Percentiles rank a stretch among this genome's conserved stretches.
Evolutionary conservation across 129 eudicot species (phyloP).

Genomic region (Kitagawia praeruptora): DNA sequence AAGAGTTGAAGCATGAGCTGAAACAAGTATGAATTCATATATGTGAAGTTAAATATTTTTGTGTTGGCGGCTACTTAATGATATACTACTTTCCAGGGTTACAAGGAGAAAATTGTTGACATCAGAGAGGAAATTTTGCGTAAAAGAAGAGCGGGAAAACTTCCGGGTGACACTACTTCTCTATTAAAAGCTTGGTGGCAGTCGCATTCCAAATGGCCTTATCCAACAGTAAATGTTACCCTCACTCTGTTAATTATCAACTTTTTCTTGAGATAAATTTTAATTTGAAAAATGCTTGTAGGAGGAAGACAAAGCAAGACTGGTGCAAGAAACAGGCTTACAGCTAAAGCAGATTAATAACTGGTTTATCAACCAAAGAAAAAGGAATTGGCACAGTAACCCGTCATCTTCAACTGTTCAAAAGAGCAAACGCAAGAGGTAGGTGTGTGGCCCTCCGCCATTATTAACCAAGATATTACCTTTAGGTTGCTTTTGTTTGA

Average conservation of each 20-base stretch:
- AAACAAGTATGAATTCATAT: conserved; percentile 46
- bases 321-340: conserved; percentile 89
- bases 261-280: not conserved
- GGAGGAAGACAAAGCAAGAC: conserved; percentile 90
- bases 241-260: not conserved
- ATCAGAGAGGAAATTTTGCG: conserved; percentile 87
- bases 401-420: conserved; percentile 61
- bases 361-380: conserved; percentile 92
- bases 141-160: conserved; percentile 86
- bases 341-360: conserved; percentile 86
- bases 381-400: conserved; percentile 91
- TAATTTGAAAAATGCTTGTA: conserved; percentile 16
- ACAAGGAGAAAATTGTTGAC: conserved; percentile 82
- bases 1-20: conserved; percentile 82
- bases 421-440: conserved; percentile 90
- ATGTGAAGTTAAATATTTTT: not conserved
- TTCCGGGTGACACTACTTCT: conserved; percentile 92
- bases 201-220: conserved; percentile 94
- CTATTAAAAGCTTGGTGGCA: conserved; percentile 94
- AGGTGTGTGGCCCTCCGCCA: not conserved
- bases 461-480: not conserved
- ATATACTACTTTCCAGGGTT: conserved; percentile 40
- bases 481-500: not conserved
- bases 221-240: conserved; percentile 57
- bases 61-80: conserved; percentile 2